phyloP scores from a whole-genome alignment of 1,139 yeast species.

The Protomyces gravidus region DNA sequence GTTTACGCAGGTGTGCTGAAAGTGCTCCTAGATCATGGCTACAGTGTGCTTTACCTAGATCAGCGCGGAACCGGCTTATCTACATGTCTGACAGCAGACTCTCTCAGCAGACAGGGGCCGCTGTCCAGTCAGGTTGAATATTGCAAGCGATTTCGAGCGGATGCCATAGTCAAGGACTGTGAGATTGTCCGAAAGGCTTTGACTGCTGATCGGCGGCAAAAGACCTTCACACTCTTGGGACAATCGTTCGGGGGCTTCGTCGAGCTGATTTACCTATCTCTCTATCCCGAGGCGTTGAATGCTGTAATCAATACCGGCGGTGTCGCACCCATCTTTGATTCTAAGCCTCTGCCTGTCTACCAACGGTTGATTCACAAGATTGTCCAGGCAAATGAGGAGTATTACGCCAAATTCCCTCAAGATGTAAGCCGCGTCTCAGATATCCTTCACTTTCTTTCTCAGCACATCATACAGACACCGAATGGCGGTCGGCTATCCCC shows the following conservation, averaged over 20 bases:
- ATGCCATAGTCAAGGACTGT: slow-evolving; percentile 43
- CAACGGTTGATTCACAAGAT: slow-evolving; percentile 46
- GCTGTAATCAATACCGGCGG: slow-evolving; percentile 51
- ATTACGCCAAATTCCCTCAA: slow-evolving; percentile 49
- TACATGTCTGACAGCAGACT: slow-evolving; percentile 6
- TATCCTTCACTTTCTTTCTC: slow-evolving; percentile 44
- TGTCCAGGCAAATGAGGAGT: slow-evolving; percentile 49
- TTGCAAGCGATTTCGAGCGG: slow-evolving; percentile 49
- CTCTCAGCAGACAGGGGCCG: slow-evolving; percentile 36
- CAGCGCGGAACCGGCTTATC: slow-evolving; percentile 45
- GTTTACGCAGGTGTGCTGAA: slow-evolving; percentile 44
- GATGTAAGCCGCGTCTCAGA: slow-evolving; percentile 45
- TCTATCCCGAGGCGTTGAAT: slow-evolving; percentile 34
- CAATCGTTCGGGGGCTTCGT: slow-evolving; percentile 60
- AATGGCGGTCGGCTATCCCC: slow-evolving; percentile 49
- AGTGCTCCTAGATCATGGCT: slow-evolving; percentile 46
- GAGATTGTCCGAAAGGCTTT: slow-evolving; percentile 47
- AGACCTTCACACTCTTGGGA: slow-evolving; percentile 53
- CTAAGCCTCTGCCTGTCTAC: slow-evolving; percentile 50
- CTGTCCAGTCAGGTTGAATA: slow-evolving; percentile 43
- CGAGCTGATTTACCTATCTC: slow-evolving; percentile 50
- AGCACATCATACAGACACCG: slow-evolving; percentile 36
- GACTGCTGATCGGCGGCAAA: slow-evolving; percentile 35
- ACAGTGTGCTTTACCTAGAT: slow-evolving; percentile 50
- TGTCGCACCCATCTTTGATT: slow-evolving; percentile 49